Percentiles rank a stretch among this genome's conserved stretches.
phyloP scores from a whole-genome alignment of 2,329 filamentous ascomycete genomes.

The Pyrenochaeta sp. region DNA sequence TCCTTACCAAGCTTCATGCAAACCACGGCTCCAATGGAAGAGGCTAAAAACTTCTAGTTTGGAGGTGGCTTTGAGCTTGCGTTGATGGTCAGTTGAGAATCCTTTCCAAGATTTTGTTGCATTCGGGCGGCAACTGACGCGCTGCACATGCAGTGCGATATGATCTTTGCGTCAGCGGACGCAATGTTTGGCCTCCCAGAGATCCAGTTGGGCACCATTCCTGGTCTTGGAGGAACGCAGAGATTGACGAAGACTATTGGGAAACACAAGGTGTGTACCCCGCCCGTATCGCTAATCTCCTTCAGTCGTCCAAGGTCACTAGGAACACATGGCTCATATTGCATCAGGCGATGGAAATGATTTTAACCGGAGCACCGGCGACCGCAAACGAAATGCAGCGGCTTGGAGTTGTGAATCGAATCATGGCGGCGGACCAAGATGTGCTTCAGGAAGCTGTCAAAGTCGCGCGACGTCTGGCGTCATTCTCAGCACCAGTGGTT shows the following conservation, averaged over 20 bases:
- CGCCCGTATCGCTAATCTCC: conserved; percentile 12
- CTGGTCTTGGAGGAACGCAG: conserved; percentile 89
- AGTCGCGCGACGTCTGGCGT: conserved; percentile 51
- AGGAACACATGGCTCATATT: no score
- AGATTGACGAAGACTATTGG: conserved; percentile 73
- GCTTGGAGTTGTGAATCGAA: conserved; percentile 52
- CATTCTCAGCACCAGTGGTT: conserved; percentile 51
- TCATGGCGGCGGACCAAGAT: conserved; percentile 41
- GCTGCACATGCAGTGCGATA: conserved; percentile 60
- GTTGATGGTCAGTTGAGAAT: conserved; percentile 76
- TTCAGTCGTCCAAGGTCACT: no score
- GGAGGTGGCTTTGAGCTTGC: conserved; percentile 94
- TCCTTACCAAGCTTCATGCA: neutral
- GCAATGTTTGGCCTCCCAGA: conserved; percentile 96
- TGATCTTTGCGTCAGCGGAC: conserved; percentile 83
- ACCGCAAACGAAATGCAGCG: conserved; percentile 50
- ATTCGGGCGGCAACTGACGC: conserved; percentile 9
- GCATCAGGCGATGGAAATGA: conserved; percentile 54
- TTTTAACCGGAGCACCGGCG: conserved; percentile 51
- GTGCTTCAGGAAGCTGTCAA: conserved; percentile 51
- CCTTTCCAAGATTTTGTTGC: conserved; percentile 45
- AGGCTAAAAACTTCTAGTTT: conserved; percentile 53
- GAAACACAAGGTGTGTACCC: conserved; percentile 43
- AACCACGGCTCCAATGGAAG: neutral
- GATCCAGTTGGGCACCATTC: conserved; percentile 90